Percentiles rank a stretch among this genome's conserved stretches.
Conservation (phyloP, 1,284 basidiomycete species). For the Kwoniella shivajii region DNA sequence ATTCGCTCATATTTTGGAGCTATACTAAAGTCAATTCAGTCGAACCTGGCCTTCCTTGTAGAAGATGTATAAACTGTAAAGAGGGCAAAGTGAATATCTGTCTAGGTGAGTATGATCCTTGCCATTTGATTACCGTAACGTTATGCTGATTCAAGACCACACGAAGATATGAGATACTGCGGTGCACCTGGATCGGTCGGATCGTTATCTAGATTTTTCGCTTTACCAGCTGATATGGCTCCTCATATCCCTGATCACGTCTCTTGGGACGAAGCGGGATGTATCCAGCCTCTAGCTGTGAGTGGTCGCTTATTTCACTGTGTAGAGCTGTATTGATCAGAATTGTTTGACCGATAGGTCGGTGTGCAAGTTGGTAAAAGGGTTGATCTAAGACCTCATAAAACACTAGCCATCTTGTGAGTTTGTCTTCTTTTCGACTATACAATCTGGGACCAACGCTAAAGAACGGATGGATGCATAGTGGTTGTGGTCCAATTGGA, state of each 20-base stretch:
- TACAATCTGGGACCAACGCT: neutral
- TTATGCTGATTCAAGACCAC: neutral
- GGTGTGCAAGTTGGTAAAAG: slow-evolving; percentile 50
- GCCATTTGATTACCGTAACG: neutral
- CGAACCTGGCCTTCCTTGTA: slow-evolving; percentile 63
- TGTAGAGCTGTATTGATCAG: too few species aligned
- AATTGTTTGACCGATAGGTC: slow-evolving; percentile 23
- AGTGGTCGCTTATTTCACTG: slow-evolving; percentile 5
- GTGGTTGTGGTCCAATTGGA: slow-evolving; percentile 56
- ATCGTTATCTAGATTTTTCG: slow-evolving; percentile 42
- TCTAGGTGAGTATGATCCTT: slow-evolving; percentile 22
- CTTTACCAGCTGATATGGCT: slow-evolving; percentile 52
- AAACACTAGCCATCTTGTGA: slow-evolving; percentile 47
- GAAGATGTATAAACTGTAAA: slow-evolving; percentile 57
- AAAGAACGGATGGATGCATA: slow-evolving; percentile 2
- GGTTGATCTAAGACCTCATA: slow-evolving; percentile 45
- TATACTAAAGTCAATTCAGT: slow-evolving; percentile 36
- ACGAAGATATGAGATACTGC: slow-evolving; percentile 42
- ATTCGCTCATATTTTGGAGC: neutral
- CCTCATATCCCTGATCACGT: slow-evolving; percentile 53
- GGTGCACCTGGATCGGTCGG: slow-evolving; percentile 49
- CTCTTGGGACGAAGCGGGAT: slow-evolving; percentile 56
- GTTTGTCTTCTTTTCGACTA: neutral
- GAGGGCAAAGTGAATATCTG: slow-evolving; percentile 71
- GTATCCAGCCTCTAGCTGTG: slow-evolving; percentile 91